Percentiles rank a stretch among this genome's conserved stretches.
These are phyloP conservation scores for Phytophthora pini DNA, from an alignment of 352 stramenopile genomes.

Conservation along the genomic window DNA sequence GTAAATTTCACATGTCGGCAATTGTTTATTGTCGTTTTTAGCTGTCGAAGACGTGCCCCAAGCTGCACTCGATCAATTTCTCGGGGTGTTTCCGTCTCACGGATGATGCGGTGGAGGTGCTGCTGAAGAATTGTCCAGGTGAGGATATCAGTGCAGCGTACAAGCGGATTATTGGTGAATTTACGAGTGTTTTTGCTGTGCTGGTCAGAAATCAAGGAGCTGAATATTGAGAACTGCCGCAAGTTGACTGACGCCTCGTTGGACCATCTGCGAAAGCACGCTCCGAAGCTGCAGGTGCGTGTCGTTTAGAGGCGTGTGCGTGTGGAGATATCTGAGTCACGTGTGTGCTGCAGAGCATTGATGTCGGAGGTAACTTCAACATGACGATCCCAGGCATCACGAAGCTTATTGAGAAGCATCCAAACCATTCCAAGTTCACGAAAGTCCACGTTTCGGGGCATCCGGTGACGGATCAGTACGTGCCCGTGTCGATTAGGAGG, in stretches of 20 bases:
- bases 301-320: not conserved
- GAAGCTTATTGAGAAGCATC: conserved; percentile 90
- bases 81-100: conserved; percentile 90
- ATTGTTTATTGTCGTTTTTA: conserved; percentile 25
- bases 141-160: not conserved
- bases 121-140: conserved; percentile 86
- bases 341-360: conserved; percentile 64
- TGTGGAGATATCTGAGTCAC: not conserved
- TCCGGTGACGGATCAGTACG: conserved; percentile 83
- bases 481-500: not conserved
- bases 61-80: conserved; percentile 88
- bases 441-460: conserved; percentile 88
- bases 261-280: conserved; percentile 77
- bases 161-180: not conserved
- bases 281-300: conserved; percentile 80
- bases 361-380: conserved; percentile 90
- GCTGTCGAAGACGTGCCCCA: conserved; percentile 79
- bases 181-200: not conserved
- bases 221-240: conserved; percentile 91
- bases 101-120: conserved; percentile 81
- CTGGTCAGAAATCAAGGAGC: conserved; percentile 79
- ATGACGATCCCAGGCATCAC: conserved; percentile 89
- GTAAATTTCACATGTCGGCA: not conserved
- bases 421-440: conserved; percentile 90
- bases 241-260: conserved; percentile 86